A percentile compares a stretch with the other conserved stretches of the same genome.
phyloP scores from a whole-genome alignment of 352 stramenopile genomes.

The Blastocystis sp. region DNA sequence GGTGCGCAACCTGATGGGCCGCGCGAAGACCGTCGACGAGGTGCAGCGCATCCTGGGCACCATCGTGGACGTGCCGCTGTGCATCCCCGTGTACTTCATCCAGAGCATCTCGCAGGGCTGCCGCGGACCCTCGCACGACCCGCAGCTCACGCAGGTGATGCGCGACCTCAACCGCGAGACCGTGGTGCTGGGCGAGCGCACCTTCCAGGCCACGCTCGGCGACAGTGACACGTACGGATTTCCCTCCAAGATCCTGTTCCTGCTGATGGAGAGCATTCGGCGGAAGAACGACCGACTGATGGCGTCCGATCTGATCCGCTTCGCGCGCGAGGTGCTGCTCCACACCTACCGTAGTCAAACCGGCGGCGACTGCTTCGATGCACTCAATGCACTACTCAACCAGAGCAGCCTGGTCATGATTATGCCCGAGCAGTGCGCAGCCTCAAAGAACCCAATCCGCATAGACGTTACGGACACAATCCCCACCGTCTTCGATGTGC shows the following conservation, averaged over 20 bases:
- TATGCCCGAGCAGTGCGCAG: neutral
- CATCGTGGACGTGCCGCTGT: constrained; percentile 1
- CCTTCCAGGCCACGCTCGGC: constrained; percentile 2
- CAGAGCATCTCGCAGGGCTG: constrained; percentile 41
- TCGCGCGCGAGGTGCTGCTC: constrained; percentile 40
- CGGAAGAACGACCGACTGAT: constrained; percentile 7
- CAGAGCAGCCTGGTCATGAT: neutral
- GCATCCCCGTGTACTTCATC: constrained; percentile 55
- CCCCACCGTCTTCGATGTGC: constrained; percentile 37
- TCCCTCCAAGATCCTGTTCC: constrained; percentile 54
- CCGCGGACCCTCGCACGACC: constrained; percentile 23
- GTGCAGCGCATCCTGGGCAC: neutral
- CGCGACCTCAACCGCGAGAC: constrained; percentile 48
- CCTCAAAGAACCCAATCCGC: constrained; percentile 61
- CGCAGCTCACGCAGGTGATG: constrained; percentile 48
- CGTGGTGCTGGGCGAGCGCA: constrained; percentile 13
- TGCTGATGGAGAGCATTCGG: constrained; percentile 40
- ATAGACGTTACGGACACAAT: constrained; percentile 48
- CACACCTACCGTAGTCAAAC: constrained; percentile 63
- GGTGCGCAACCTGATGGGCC: neutral
- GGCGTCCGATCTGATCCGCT: constrained; percentile 21
- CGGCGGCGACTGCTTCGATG: constrained; percentile 60
- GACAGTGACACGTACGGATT: constrained; percentile 44
- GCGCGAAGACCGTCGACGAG: neutral
- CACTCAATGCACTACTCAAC: constrained; percentile 15